These are phyloP conservation scores for Lepiota venenata DNA, from an alignment of 768 basidiomycete species.

Conservation along the genomic window DNA sequence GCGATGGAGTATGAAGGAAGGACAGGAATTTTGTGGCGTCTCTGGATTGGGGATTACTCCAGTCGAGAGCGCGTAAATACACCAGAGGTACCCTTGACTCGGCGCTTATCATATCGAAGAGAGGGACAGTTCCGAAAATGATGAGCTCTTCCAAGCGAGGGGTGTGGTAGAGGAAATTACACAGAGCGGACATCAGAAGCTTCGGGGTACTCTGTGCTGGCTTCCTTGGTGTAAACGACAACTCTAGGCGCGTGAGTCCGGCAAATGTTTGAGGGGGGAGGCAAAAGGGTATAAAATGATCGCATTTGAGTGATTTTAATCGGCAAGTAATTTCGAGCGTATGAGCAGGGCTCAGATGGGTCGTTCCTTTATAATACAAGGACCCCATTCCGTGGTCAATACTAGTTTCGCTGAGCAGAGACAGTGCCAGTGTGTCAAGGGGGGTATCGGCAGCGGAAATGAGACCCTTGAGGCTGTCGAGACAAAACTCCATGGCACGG, in stretches of 20 bases:
- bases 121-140: conserved; percentile 38
- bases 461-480: not conserved
- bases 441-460: not conserved
- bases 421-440: not conserved
- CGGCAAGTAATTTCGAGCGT: not conserved
- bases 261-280: conserved; percentile 17
- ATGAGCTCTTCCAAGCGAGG: conserved; percentile 40
- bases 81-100: conserved; percentile 28
- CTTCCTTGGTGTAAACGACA: conserved; percentile 33
- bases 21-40: conserved; percentile 43
- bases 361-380: not conserved
- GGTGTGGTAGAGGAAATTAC: conserved; percentile 31
- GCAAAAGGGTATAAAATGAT: not conserved
- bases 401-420: not conserved
- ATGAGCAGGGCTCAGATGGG: not conserved
- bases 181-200: conserved; percentile 37
- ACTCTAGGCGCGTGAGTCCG: conserved; percentile 38
- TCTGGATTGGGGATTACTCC: conserved; percentile 40
- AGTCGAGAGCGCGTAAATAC: conserved; percentile 41
- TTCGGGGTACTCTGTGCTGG: conserved; percentile 17
- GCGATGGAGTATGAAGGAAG: conserved; percentile 33
- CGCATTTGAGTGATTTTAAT: not conserved
- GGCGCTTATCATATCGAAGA: conserved; percentile 28
- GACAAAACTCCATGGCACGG: not conserved
- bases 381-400: not conserved